Base-by-base conservation (phyloP, 179 eudicot genomes). In the Patellifolia procumbens region DNA sequence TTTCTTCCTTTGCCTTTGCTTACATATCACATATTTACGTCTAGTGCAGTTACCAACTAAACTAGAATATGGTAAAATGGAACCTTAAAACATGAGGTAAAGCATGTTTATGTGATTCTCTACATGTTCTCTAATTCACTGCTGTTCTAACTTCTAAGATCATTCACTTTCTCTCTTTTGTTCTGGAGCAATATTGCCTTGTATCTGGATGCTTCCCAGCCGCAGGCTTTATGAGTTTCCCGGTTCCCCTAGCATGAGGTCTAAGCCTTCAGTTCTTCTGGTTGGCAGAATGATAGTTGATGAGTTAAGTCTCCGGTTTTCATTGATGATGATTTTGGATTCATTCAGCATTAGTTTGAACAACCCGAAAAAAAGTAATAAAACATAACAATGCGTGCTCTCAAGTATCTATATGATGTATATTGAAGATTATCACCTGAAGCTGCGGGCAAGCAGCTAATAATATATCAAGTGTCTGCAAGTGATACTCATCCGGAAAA, bases 401-500 rank as follows among this genome's bases (percentile, higher is more conserved):
- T 24, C 3, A 26, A n/a, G 10, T 28, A 17, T 48, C 37, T 13
- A 63, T 24, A 12, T 22, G 32, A 71, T 26, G 58, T 29, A 49
- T 19, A 39, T 6, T 7, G 12, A 48, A 29, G 19, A 69, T 65
- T 56, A 45, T 46, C 83, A 95, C 99, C 97, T 93, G 99, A 77
- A 95, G 97, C 84, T 92, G 97, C 31, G 98, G 97, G 80, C 90
- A 94, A 68, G 98, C 93, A 75, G 87, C 93, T 78, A 94, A 87
- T 79, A 94, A 81, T 67, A 85, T 82, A 81, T 91, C 98, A 61
- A 94, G 97, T 31, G 98, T 94, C 85, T 94, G 98, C 88, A 94
- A 86, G 86, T 94, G 98, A 83, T 94, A 91, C 87, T 94, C 98
- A 84, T 94, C 98, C 4, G 98, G 98, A 83, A 94, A 94, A 69